Evolutionary conservation across 345 rosid genomes (phyloP).

Genomic region (Dipteronia sinensis): DNA sequence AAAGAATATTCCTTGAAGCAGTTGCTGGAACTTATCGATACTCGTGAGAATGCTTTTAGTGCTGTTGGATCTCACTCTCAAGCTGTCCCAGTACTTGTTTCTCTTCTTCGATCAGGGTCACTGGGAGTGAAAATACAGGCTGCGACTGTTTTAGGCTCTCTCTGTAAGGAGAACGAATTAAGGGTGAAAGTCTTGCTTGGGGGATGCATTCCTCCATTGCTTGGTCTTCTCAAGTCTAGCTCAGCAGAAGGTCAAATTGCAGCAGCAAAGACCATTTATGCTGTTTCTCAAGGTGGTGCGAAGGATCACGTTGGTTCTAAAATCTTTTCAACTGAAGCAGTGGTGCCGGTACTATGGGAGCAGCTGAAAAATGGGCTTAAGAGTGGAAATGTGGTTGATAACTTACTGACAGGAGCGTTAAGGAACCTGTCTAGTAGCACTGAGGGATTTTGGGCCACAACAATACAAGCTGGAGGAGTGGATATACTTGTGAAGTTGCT

Average conservation of each 20-base stretch:
- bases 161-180: constrained; percentile 97
- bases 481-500: constrained; percentile 98
- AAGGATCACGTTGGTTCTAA: constrained; percentile 99
- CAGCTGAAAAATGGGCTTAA: constrained; percentile 73
- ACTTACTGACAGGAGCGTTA: constrained; percentile 90
- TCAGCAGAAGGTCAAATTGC: constrained; percentile 97
- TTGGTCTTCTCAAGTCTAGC: constrained; percentile 95
- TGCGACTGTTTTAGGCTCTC: constrained; percentile 93
- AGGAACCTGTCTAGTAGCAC: constrained; percentile 90
- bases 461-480: constrained; percentile 93
- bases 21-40: constrained; percentile 87
- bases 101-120: constrained; percentile 98
- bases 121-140: constrained; percentile 94
- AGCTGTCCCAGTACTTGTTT: constrained; percentile 99
- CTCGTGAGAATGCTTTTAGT: constrained; percentile 94
- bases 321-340: constrained; percentile 99
- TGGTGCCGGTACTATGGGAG: constrained; percentile 94
- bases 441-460: constrained; percentile 93
- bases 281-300: constrained; percentile 96
- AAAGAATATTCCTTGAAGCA: constrained; percentile 86
- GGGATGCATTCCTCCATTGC: constrained; percentile 99
- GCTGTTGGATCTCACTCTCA: constrained; percentile 99
- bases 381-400: constrained; percentile 82
- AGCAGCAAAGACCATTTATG: constrained; percentile 92
- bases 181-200: constrained; percentile 98